Base-by-base conservation (phyloP, 169 alveolate species). In the Plasmodium coatneyi region DNA sequence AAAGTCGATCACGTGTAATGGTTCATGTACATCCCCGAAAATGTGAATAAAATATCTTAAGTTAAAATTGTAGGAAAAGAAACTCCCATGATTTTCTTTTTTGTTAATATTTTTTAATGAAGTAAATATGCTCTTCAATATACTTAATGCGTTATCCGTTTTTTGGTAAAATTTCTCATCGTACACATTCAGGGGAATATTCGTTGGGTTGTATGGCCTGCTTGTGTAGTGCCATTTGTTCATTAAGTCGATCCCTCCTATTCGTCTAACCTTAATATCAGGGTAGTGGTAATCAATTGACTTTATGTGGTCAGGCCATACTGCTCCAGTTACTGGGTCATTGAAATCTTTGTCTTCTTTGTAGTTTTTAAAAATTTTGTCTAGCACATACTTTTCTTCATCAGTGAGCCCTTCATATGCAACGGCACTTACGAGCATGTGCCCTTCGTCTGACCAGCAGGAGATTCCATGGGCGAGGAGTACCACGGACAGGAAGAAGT, bases 11-110 rank as follows among this genome's bases (percentile, higher is more conserved):
- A 87, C 39, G 81, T 97, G 98, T 46, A 97, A 92, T 10, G 98
- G 98, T 79, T 97, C 96, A 80, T 97, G 98, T 3, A 96, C 60
- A 93, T 97, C 98, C 14, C 98, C 98, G 80, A 96, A 95, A 36
- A 96, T 80, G 95, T 97, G 98, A 14, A 97, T 92, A 71, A 97
- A 92, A 60, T 95, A 92, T 71, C 98, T 95, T 79, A 97, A 71
- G 60, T 92, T 78, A 41, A 92, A 80, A 52, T 92, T 92, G 46
- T 87, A 74, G 0, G 95, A 81, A 66, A 95, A 78, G 49, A 70
- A 95, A 5, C 39, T 82, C 19, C 95, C 92, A 46, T 54, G 82
- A 46, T 87, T 87, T 66, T 93, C 83, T 93, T 76, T 76, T 43
- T 16, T 79, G 12, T 91, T 80, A 6, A 80, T n/a, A 25, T 19